phyloP scores from a whole-genome alignment of 2,329 filamentous ascomycete genomes.

The Hypoxylon sp. region DNA sequence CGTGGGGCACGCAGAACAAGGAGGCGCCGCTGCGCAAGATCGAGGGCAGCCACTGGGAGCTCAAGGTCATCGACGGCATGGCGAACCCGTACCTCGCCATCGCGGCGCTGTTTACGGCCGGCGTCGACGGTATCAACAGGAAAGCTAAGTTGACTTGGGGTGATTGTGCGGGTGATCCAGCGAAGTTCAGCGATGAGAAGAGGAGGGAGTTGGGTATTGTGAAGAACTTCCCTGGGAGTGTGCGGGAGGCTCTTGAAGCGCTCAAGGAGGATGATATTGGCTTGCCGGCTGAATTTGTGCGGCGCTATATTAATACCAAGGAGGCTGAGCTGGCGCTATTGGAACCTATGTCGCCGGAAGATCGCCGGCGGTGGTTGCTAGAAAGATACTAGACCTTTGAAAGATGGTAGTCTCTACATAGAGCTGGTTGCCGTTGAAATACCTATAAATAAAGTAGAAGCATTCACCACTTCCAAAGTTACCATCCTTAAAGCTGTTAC shows the following conservation, averaged over 20 bases:
- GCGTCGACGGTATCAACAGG: conserved; percentile 67
- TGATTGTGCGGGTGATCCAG: conserved; percentile 71
- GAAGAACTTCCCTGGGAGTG: conserved; percentile 66
- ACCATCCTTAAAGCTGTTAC: background rate
- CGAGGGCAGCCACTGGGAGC: conserved; percentile 78
- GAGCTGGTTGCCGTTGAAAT: background rate
- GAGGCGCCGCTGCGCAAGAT: conserved; percentile 81
- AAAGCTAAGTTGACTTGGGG: conserved; percentile 61
- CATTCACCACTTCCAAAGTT: background rate
- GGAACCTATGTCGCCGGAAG: conserved; percentile 62
- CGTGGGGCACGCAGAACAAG: conserved; percentile 87
- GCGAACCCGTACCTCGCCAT: conserved; percentile 83
- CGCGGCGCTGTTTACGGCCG: conserved; percentile 72
- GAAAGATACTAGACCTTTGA: conserved; percentile 69
- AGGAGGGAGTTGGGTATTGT: conserved; percentile 67
- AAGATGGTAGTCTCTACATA: background rate
- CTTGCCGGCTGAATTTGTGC: conserved; percentile 66
- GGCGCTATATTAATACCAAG: conserved; percentile 72
- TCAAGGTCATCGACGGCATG: conserved; percentile 83
- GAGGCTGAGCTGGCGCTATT: conserved; percentile 68
- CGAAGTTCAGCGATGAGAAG: conserved; percentile 62
- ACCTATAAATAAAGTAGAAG: background rate
- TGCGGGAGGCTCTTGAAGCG: conserved; percentile 68
- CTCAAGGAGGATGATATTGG: conserved; percentile 66
- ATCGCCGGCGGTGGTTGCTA: conserved; percentile 72